Base-by-base conservation (phyloP, 139 green algal species). In the Chlamydomonas asymmetrica region DNA sequence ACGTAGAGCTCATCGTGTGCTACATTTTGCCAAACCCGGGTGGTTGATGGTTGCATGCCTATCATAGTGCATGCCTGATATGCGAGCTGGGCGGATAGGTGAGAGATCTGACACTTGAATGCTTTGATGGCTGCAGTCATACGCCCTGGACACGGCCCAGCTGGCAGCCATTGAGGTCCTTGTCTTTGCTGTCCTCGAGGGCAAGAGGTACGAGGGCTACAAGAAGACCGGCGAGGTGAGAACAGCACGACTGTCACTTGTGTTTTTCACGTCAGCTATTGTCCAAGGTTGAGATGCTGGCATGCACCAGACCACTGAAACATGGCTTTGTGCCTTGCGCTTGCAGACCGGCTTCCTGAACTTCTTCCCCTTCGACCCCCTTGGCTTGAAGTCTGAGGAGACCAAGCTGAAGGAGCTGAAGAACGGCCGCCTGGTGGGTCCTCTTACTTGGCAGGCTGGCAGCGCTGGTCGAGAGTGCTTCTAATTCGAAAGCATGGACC, bases 171-270 rank as follows among this genome's bases (percentile, higher is more conserved):
- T 97, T 50, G 88, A 96, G 88, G 75, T 92, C 18, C 75, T 82
- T 2, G 82, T 96, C 45, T 84, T 98, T 63, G 92, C 78, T 61
- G 86, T 94, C 77, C 82, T 97, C 43, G 94, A 98, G 90, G 83
- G 82, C 80, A 96, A 94, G 88, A 82, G 94, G 69, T 96, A 92
- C 82, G 79, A 95, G 76, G 87, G 86, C 80, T 98, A 88, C 82
- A 95, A 96, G 84, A 89, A 92, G 77, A 91, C 86, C 40, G 88
- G 89, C 65, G 81, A 84, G 78, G 80, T 87, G 37, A 22, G 84
- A 23, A 74, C 7, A n/a, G n/a, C n/a, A n/a, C n/a, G n/a, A n/a
- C n/a, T n/a, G n/a, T n/a, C n/a, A n/a, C n/a, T n/a, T n/a, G n/a
- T n/a, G n/a, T n/a, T n/a, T n/a, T n/a, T n/a, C n/a, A n/a, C n/a